Evolutionary conservation across 306 rosid genomes (phyloP).

Genomic region (Medicago ruthenica): DNA sequence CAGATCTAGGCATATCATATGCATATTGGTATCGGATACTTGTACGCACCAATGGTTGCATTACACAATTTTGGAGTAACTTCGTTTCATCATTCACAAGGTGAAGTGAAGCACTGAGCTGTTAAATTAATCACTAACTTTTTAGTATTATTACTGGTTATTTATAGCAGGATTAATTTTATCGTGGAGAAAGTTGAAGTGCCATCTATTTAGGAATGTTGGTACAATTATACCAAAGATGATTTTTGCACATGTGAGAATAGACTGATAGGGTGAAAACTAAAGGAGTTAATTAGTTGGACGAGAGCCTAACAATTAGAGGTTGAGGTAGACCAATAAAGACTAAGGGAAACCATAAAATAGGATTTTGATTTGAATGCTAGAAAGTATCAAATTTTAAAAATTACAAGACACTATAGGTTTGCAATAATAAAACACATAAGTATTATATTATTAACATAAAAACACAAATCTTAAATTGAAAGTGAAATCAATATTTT

Average conservation of each 20-base stretch:
- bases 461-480: background rate
- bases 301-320: background rate
- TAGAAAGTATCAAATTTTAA: slow-evolving; percentile 1
- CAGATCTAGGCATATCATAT: slow-evolving; percentile 20
- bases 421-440: background rate
- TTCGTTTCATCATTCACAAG: background rate
- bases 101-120: too few species aligned
- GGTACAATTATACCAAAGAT: background rate
- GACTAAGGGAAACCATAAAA: slow-evolving; percentile 2
- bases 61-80: background rate
- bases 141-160: background rate
- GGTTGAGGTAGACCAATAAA: slow-evolving; percentile 12
- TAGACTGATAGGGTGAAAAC: background rate
- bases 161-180: background rate
- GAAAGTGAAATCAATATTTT: background rate
- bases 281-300: slow-evolving; percentile 7
- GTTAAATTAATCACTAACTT: too few species aligned
- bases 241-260: slow-evolving; percentile 6
- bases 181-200: background rate
- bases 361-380: slow-evolving; percentile 1
- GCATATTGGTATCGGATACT: background rate
- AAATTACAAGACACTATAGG: background rate
- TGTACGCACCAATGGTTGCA: background rate
- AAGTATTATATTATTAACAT: background rate
- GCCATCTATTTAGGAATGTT: slow-evolving; percentile 9